Evolutionary conservation across 1,139 yeast genomes (phyloP), one percentile per base, ranked within the genome.

Genomic region (Debaryomyces fabryi): DNA sequence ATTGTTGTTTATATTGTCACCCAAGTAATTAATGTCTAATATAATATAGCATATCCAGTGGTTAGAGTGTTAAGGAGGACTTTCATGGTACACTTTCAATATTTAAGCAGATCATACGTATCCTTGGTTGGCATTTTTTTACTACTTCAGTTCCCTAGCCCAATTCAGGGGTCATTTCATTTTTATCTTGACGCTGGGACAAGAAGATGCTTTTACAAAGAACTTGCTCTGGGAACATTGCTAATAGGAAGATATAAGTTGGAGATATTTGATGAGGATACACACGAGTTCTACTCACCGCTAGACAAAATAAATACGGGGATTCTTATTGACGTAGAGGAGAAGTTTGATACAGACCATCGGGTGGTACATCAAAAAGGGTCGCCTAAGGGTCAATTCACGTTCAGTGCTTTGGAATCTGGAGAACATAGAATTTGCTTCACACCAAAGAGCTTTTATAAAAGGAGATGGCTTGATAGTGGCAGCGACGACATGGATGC

Each of bases 371-470:
- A 82, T 60, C 90, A 85, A 64, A 79, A 78, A 60, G 82, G 84
- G 13, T 63, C 76, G 6, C 71, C 88, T 24, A 65, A 68, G 24
- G 88, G 90, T 33, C 85, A 82, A 53, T 85, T 86, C 65, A 79
- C 87, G 18, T 86, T 85, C 67, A 79, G 83, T 27, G 86, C 92
- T 1, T 71, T 82, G 43, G 90, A 83, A 44, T 74, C 83, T 32
- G 95, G 95, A 39, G 88, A 85, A 60, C 93, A 87, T 69, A 72
- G 81, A 58, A 77, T 87, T 43, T 87, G 95, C 67, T 74, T 86
- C 58, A 82, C 84, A 49, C 86, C 90, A 4, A 78, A 81, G 54
- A 74, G 82, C 33, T 79, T 79, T 47, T 55, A 50, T 42, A 54
- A 50, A 38, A 51, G 47, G 40, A 54, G 54, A 35, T 63, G 67